Conservation (phyloP, 208 protist species). For the Phytomonas serpens region DNA sequence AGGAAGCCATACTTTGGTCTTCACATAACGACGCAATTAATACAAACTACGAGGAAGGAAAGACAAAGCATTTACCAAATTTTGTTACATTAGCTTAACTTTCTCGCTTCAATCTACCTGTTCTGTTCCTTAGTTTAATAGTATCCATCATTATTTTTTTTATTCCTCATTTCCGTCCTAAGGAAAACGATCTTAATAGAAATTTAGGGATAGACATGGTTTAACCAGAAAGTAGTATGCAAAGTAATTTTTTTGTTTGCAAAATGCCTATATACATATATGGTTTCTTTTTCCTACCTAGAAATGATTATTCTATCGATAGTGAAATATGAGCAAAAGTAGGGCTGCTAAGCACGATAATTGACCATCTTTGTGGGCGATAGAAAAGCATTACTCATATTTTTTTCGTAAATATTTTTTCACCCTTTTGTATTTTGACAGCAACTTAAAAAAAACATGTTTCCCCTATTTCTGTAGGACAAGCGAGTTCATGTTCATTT, state of each 20-base stretch:
- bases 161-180: slow-evolving; percentile 13
- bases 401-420: neutral
- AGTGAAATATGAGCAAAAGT: neutral
- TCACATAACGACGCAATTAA: neutral
- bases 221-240: neutral
- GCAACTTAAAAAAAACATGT: neutral
- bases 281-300: neutral
- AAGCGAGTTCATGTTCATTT: neutral
- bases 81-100: neutral
- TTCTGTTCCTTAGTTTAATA: neutral
- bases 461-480: neutral
- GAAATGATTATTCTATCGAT: neutral
- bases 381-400: neutral
- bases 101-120: neutral
- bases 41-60: neutral
- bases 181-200: slow-evolving; percentile 7
- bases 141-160: slow-evolving; percentile 14
- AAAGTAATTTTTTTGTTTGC: neutral
- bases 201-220: neutral
- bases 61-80: neutral
- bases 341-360: neutral
- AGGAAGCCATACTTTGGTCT: neutral
- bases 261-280: neutral
- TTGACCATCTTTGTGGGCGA: neutral
- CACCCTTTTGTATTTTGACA: neutral